Base-by-base conservation (phyloP, 495 filamentous ascomycete species). In the Paragyromitra xinjiangensis region DNA sequence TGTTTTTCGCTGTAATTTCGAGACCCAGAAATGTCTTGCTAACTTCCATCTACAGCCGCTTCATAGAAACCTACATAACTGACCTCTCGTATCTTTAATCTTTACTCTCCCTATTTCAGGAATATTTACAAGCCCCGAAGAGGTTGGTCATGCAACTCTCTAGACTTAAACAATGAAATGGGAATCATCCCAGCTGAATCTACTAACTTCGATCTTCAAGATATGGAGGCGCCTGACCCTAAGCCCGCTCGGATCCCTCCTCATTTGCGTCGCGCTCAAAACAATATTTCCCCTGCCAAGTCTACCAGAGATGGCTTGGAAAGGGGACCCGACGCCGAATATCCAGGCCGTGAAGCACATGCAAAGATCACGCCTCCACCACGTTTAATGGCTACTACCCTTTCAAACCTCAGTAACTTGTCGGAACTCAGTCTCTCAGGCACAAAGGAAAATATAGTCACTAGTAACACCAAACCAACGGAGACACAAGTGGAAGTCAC, bases 391-490 rank as follows among this genome's bases (percentile, higher is more conserved):
- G 53, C 51, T 29, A 69, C 67, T 1, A 59, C 37, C 6, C 22
- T 34, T 53, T 69, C 67, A 1, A 7, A 69, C 6, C 26, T 69
- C 37, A 61, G 53, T 11, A 42, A 9, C 7, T 24, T 59, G 22
- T 69, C 67, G 16, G 67, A 69, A 26, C 53, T 69, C 6, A 16
- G 22, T 69, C 39, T 69, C 4, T 44, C 39, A 3, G 40, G 34
- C 9, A 34, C 3, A 1, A 44, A 19, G 14, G 53, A 44, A 2
- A 56, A n/a, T 14, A 37, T 61, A 16, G 1, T 12, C 8, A 12
- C 3, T 39, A 16, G 14, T 6, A 22, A 37, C 37, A 37, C n/a
- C n/a, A 11, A n/a, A n/a, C 29, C 4, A 39, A 6, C 56, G 6
- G 8, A 39, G 8, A 12, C 14, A 8, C 12, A 61, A 39, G 37